Base-by-base conservation (phyloP, 2,329 filamentous ascomycete species). In the Colletotrichum melonis region DNA sequence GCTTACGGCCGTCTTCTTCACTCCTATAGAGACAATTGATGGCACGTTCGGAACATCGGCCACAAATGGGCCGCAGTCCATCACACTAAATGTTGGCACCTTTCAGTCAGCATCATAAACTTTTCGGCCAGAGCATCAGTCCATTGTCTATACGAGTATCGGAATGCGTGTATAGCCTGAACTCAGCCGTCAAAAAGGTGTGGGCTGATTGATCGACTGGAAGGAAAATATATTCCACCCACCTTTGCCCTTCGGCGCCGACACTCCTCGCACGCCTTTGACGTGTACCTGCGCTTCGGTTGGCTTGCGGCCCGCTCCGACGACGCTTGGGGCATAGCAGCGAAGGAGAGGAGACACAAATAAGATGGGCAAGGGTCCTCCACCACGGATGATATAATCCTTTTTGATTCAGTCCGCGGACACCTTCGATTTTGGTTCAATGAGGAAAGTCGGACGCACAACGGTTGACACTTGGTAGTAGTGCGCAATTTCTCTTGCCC, bases 221-320 rank as follows among this genome's bases (percentile, higher is more conserved):
- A 22, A 49, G 52, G 22, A 30, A 55, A 42, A 38, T 62, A 64
- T 22, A 66, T 38, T 59, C 14, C 46, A 65, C 63, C 42, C 16
- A 82, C 82, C 79, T 83, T 83, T 26, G 80, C 79, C 64, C 81
- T 76, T 35, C 82, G 79, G 24, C 81, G 79, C 5, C 82, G 81
- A 67, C 82, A 84, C 73, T 80, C 79, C 63, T 83, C 79, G 57
- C 82, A 84, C 4, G 82, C 82, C 46, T 79, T 79, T 4, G 74
- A 65, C 12, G 74, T 75, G 56, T 77, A 77, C 52, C 76, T 77
- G 46, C 70, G 70, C 66, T 70, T 73, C 67, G 67, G 70, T 52
- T 65, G 67, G 56, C 46, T 38, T 49, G 42, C 60, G 35, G 60
- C 67, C 67, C 67, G 70, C 46, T 73, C 70, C 60, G 67, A 49